Evolutionary conservation across 805 yeast species (phyloP).

Genomic region (Yarrowia osloensis): DNA sequence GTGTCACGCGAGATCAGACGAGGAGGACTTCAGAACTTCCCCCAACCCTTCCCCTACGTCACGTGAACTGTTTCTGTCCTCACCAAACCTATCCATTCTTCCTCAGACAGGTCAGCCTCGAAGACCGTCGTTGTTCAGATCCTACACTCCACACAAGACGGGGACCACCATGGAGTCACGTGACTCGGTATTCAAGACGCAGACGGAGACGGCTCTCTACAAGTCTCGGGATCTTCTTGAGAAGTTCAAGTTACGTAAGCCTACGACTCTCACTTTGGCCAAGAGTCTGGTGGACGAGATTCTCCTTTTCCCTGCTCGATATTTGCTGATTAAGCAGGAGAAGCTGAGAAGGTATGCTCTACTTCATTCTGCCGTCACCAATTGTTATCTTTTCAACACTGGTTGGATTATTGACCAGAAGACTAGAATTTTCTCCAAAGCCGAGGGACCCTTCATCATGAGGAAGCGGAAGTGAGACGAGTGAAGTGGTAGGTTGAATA

Average conservation of each 20-base stretch:
- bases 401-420: not conserved
- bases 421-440: not conserved
- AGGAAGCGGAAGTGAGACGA: not conserved
- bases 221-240: not conserved
- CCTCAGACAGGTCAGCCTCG: not conserved
- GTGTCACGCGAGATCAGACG: not conserved
- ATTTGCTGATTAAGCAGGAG: not conserved
- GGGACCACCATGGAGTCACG: not conserved
- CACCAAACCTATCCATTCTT: not conserved
- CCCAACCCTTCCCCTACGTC: too few species aligned
- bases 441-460: not conserved
- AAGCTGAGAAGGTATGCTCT: not conserved
- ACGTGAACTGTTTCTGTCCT: too few species aligned
- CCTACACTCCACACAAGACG: not conserved
- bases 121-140: not conserved
- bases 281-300: not conserved
- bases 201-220: not conserved
- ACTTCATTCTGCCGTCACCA: conserved; percentile 1
- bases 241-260: not conserved
- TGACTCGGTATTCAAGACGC: not conserved
- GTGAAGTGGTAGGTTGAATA: not conserved
- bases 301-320: not conserved
- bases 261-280: not conserved
- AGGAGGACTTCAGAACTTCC: too few species aligned
- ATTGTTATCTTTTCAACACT: not conserved